Percentiles rank a stretch among this genome's conserved stretches.
phyloP scores from a whole-genome alignment of 73 alveolate genomes.

The Paramecium tetraurelia region DNA sequence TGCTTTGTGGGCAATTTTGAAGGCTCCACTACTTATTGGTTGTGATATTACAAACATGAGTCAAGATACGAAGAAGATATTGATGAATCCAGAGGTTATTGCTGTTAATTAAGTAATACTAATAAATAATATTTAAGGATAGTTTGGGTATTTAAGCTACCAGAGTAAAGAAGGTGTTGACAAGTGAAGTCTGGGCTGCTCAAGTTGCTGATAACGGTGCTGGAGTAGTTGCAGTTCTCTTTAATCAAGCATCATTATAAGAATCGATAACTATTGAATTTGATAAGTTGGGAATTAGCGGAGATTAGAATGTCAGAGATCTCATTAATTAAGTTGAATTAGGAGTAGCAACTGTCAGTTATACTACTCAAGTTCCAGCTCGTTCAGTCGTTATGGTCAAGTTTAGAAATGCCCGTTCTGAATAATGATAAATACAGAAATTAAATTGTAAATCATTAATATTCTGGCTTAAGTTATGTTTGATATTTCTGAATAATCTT shows the following conservation, averaged over 20 bases:
- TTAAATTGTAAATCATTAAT: neutral
- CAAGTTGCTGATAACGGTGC: conserved; percentile 11
- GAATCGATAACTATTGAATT: neutral
- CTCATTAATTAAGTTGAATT: conserved; percentile 3
- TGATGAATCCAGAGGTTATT: conserved; percentile 85
- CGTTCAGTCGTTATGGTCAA: conserved; percentile 47
- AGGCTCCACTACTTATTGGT: conserved; percentile 96
- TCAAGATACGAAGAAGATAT: conserved; percentile 70
- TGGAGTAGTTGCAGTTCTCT: conserved; percentile 45
- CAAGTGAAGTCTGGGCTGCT: conserved; percentile 44
- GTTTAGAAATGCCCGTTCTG: neutral
- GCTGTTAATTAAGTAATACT: conserved; percentile 73
- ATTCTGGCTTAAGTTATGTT: neutral
- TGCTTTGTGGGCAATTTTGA: conserved; percentile 96
- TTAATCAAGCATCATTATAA: neutral
- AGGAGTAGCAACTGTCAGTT: neutral
- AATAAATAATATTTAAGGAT: conserved; percentile 65
- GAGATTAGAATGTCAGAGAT: conserved; percentile 28
- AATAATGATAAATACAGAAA: neutral
- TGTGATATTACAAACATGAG: conserved; percentile 82
- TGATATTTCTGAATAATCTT: conserved; percentile 42
- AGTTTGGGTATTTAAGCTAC: conserved; percentile 88
- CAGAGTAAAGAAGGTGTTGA: conserved; percentile 33
- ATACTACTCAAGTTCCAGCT: conserved; percentile 23
- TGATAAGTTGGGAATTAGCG: conserved; percentile 22